A percentile compares a stretch with the other conserved stretches of the same genome.
Evolutionary conservation across 805 yeast species (phyloP).

Genomic region (Komagataella mondaviorum): DNA sequence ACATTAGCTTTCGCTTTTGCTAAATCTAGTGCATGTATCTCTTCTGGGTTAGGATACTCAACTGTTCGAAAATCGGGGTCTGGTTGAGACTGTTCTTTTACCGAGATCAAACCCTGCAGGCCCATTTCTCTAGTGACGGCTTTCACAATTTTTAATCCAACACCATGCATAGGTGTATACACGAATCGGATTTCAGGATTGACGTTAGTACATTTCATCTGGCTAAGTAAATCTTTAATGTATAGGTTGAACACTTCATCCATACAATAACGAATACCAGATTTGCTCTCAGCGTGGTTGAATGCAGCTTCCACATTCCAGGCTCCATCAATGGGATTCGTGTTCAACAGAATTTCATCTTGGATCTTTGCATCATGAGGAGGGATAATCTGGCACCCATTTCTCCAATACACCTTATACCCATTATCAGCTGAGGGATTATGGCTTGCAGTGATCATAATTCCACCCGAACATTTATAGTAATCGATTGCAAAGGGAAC

Average conservation of each 20-base stretch:
- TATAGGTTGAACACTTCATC: slow-evolving; percentile 29
- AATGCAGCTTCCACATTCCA: slow-evolving; percentile 27
- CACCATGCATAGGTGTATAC: slow-evolving; percentile 95
- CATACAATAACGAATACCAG: slow-evolving; percentile 23
- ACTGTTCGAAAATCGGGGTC: slow-evolving; percentile 86
- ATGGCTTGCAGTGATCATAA: slow-evolving; percentile 89
- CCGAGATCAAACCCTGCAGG: slow-evolving; percentile 23
- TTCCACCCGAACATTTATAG: slow-evolving; percentile 58
- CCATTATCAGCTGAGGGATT: slow-evolving; percentile 84
- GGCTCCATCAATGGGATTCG: slow-evolving; percentile 44
- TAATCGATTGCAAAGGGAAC: slow-evolving; percentile 79
- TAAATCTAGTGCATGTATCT: slow-evolving; percentile 73
- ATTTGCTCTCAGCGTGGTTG: slow-evolving; percentile 5
- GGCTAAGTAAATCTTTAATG: slow-evolving; percentile 14
- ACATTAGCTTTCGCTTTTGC: slow-evolving; percentile 53
- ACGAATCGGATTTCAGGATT: slow-evolving; percentile 36
- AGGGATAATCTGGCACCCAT: slow-evolving; percentile 93
- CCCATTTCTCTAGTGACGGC: slow-evolving; percentile 13
- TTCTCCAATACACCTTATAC: slow-evolving; percentile 83
- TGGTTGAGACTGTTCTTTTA: slow-evolving; percentile 53
- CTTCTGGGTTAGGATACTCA: slow-evolving; percentile 90
- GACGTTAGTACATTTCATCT: slow-evolving; percentile 18
- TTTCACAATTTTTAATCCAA: slow-evolving; percentile 40
- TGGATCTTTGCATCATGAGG: slow-evolving; percentile 80
- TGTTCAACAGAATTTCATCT: slow-evolving; percentile 38